phyloP scores from a whole-genome alignment of 2,329 filamentous ascomycete species.

The Epichloe scottii region DNA sequence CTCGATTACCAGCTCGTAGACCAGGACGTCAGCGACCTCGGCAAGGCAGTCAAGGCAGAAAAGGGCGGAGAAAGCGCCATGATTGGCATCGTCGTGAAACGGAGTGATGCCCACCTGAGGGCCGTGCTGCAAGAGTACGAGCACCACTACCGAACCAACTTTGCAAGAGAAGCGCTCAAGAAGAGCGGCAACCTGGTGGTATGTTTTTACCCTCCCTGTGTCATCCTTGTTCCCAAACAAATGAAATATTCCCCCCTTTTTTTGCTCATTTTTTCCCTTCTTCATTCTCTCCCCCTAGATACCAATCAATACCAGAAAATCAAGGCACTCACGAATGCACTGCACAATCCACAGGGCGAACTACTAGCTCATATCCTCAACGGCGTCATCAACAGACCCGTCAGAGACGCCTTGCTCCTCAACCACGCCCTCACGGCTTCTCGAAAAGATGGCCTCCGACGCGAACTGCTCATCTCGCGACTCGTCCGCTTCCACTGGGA shows the following conservation, averaged over 20 bases:
- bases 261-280: no score
- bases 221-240: background rate
- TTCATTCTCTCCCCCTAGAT: background rate
- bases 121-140: constrained; percentile 73
- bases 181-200: constrained; percentile 91
- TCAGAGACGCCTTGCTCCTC: constrained; percentile 80
- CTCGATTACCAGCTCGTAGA: constrained; percentile 49
- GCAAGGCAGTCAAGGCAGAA: constrained; percentile 54
- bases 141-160: constrained; percentile 60
- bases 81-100: constrained; percentile 68
- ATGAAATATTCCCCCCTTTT: background rate
- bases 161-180: constrained; percentile 73
- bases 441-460: constrained; percentile 57
- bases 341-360: constrained; percentile 54
- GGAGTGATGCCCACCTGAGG: constrained; percentile 70
- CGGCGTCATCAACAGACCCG: constrained; percentile 88
- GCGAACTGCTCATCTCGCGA: constrained; percentile 77
- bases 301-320: no score
- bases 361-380: constrained; percentile 91
- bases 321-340: no score
- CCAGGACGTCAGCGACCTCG: constrained; percentile 61
- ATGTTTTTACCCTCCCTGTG: constrained; percentile 28
- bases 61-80: constrained; percentile 81
- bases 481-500: constrained; percentile 93
- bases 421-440: constrained; percentile 77